Conservation (phyloP, 176 grass and related monocot species). For the Carex pumila region DNA sequence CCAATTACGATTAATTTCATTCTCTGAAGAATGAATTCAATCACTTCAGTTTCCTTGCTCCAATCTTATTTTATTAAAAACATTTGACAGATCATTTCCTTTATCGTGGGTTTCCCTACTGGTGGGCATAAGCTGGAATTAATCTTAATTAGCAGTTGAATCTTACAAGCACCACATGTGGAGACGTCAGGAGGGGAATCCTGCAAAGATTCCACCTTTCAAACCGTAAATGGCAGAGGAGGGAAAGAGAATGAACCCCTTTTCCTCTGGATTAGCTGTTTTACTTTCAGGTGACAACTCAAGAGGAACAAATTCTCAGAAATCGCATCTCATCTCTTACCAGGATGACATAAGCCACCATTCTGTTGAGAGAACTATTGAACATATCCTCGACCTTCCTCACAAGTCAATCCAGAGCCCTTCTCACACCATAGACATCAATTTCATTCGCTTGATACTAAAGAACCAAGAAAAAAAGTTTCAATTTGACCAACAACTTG, state of each 20-base stretch:
- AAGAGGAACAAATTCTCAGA: constrained; percentile 44
- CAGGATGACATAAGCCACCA: constrained; percentile 63
- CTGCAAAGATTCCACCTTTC: background rate
- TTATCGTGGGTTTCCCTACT: background rate
- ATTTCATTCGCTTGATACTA: constrained; percentile 45
- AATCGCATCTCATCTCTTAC: constrained; percentile 68
- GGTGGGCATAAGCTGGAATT: background rate
- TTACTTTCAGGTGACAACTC: constrained; percentile 46
- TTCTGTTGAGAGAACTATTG: constrained; percentile 61
- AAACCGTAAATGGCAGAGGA: constrained; percentile 51
- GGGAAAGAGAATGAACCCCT: constrained; percentile 38
- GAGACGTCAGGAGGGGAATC: constrained; percentile 7
- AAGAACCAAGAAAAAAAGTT: constrained; percentile 45
- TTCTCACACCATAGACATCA: constrained; percentile 27
- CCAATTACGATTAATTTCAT: too few relatives aligned
- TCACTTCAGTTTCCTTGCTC: background rate
- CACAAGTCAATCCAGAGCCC: constrained; percentile 41
- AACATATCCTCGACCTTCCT: constrained; percentile 70
- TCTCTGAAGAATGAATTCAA: too few relatives aligned
- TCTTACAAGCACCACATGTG: background rate
- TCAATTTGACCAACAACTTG: constrained; percentile 20
- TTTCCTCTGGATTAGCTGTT: constrained; percentile 69
- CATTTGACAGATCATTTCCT: background rate
- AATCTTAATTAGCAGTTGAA: background rate
- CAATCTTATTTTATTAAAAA: background rate